Conservation (phyloP, 495 filamentous ascomycete genomes). For the Acidiella bohemica region DNA sequence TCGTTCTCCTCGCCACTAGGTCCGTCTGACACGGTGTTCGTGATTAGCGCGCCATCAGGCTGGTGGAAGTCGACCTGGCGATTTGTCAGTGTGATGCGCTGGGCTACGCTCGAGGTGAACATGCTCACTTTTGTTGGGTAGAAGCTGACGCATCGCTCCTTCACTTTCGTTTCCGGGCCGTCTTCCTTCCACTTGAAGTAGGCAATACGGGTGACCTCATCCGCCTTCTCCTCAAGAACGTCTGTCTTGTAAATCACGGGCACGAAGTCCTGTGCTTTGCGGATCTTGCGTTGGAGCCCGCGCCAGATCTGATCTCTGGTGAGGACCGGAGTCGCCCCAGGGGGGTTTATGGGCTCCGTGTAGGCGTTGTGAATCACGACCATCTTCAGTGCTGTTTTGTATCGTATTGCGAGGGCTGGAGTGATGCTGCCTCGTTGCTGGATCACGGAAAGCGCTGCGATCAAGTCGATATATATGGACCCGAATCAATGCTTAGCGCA, state of each 20-base stretch:
- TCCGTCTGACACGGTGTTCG: conserved; percentile 40
- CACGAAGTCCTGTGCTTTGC: conserved; percentile 39
- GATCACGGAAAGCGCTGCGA: too few relatives aligned
- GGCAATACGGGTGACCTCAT: conserved; percentile 18
- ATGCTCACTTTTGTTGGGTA: conserved; percentile 20
- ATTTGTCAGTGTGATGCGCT: neutral
- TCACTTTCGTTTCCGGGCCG: neutral
- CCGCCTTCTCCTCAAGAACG: conserved; percentile 28
- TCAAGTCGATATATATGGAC: too few relatives aligned
- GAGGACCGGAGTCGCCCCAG: conserved; percentile 30
- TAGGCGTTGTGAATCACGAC: conserved; percentile 35
- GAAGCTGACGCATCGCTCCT: conserved; percentile 17
- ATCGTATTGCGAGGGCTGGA: too few relatives aligned
- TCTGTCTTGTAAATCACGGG: conserved; percentile 34
- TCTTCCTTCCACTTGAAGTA: conserved; percentile 8
- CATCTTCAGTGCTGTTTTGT: too few relatives aligned
- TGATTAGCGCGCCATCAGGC: conserved; percentile 27
- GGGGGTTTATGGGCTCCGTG: conserved; percentile 41
- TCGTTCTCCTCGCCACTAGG: conserved; percentile 28
- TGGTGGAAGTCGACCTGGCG: conserved; percentile 26
- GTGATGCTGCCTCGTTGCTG: too few relatives aligned
- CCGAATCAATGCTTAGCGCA: too few relatives aligned
- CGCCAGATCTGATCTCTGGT: conserved; percentile 37
- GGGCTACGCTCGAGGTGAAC: neutral
- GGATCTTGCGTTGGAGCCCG: conserved; percentile 38